Conservation (phyloP, 352 stramenopile species). For the Pythium guiyangense region DNA sequence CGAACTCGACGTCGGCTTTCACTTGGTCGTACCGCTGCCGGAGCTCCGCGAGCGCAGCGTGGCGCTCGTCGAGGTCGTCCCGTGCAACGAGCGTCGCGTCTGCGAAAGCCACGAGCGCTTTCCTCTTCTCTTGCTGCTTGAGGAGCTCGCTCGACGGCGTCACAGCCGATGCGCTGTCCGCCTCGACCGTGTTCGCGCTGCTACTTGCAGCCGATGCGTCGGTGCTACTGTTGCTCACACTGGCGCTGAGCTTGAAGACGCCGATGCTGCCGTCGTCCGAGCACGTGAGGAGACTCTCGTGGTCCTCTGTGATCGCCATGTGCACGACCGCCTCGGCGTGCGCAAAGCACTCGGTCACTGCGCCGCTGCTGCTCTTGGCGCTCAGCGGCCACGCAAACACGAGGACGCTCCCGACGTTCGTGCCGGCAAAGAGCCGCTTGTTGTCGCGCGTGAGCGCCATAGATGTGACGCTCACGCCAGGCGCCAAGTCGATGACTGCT, state of each 20-base stretch:
- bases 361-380: slow-evolving; percentile 10
- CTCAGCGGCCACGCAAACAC: slow-evolving; percentile 61
- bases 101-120: slow-evolving; percentile 12
- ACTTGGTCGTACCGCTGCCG: slow-evolving; percentile 74
- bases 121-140: slow-evolving; percentile 25
- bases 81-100: slow-evolving; percentile 67
- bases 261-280: slow-evolving; percentile 63
- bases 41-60: slow-evolving; percentile 42
- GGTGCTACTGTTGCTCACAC: neutral
- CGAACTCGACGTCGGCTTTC: slow-evolving; percentile 81
- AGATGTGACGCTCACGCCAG: slow-evolving; percentile 34
- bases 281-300: slow-evolving; percentile 45
- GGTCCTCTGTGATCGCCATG: slow-evolving; percentile 72
- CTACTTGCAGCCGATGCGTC: neutral
- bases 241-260: slow-evolving; percentile 42
- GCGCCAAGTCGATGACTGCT: slow-evolving; percentile 38
- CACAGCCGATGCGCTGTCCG: too few relatives aligned
- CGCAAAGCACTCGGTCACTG: slow-evolving; percentile 37
- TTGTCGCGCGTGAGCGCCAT: slow-evolving; percentile 59
- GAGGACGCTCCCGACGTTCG: slow-evolving; percentile 51
- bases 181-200: too few relatives aligned
- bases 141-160: neutral
- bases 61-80: slow-evolving; percentile 76
- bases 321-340: slow-evolving; percentile 60
- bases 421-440: slow-evolving; percentile 65